Evolutionary conservation across 331 rosid genomes (phyloP).

Genomic region (Cydonia oblonga): DNA sequence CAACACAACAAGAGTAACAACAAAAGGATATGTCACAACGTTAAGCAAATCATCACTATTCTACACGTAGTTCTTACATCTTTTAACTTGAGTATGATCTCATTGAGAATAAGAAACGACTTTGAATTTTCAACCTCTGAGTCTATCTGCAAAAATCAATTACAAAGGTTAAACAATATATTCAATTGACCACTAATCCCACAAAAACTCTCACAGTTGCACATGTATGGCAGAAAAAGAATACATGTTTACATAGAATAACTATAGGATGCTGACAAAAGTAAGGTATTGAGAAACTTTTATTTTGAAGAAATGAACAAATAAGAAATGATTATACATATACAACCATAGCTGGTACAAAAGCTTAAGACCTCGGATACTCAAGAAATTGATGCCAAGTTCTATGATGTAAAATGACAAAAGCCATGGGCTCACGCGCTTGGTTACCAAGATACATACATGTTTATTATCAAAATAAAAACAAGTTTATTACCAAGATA

Average conservation of each 20-base stretch:
- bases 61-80: constrained; percentile 44
- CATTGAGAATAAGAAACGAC: constrained; percentile 82
- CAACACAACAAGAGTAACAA: background rate
- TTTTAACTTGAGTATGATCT: constrained; percentile 65
- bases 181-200: background rate
- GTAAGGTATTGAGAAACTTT: background rate
- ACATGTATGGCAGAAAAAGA: background rate
- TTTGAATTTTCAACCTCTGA: constrained; percentile 53
- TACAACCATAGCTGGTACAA: background rate
- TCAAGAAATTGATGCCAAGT: background rate
- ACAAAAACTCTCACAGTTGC: background rate
- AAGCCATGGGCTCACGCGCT: background rate
- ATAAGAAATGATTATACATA: background rate
- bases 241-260: background rate
- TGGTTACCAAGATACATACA: background rate
- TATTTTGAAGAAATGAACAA: background rate
- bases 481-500: background rate
- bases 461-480: background rate
- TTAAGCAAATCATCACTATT: background rate
- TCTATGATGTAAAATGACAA: background rate
- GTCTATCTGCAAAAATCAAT: constrained; percentile 44
- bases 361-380: background rate
- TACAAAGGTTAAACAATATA: background rate
- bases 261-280: background rate
- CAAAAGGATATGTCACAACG: background rate